A percentile compares a stretch with the other conserved stretches of the same genome.
Evolutionary conservation across 2,329 filamentous ascomycete species (phyloP).

Genomic region (Allantophomopsis lycopodina): DNA sequence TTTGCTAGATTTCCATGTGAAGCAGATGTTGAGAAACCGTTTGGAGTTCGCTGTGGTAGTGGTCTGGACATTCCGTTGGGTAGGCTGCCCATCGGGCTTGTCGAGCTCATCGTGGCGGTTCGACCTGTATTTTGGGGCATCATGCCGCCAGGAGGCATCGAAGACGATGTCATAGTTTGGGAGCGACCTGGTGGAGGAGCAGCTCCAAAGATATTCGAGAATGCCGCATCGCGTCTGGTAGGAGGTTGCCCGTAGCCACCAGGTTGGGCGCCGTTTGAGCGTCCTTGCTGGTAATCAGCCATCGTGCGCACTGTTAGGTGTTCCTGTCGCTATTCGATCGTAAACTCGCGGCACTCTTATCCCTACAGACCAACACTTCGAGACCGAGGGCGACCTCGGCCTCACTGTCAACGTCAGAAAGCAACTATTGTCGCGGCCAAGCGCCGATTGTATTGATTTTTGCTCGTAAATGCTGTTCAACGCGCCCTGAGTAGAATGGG

Average conservation of each 20-base stretch:
- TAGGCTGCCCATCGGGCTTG: slow-evolving; percentile 5
- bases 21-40: slow-evolving; percentile 18
- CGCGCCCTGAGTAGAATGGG: too few species aligned
- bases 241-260: slow-evolving; percentile 28
- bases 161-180: slow-evolving; percentile 85
- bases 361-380: slow-evolving; percentile 5
- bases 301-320: slow-evolving; percentile 10
- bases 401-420: slow-evolving; percentile 7
- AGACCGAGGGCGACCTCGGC: slow-evolving; percentile 13
- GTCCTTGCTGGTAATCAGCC: slow-evolving; percentile 50
- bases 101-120: slow-evolving; percentile 58
- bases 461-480: too few species aligned
- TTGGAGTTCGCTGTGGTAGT: slow-evolving; percentile 29
- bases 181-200: slow-evolving; percentile 78
- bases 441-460: too few species aligned
- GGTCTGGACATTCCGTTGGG: slow-evolving; percentile 10
- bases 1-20: slow-evolving; percentile 10
- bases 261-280: slow-evolving; percentile 34
- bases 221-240: slow-evolving; percentile 82
- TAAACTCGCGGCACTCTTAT: too few species aligned
- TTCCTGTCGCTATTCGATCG: too few species aligned
- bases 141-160: slow-evolving; percentile 37
- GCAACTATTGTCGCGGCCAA: too few species aligned
- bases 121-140: slow-evolving; percentile 42
- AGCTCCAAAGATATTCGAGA: slow-evolving; percentile 88